Base-by-base conservation (phyloP, 139 green algal species). In the Pseudopediastrum boryanum region DNA sequence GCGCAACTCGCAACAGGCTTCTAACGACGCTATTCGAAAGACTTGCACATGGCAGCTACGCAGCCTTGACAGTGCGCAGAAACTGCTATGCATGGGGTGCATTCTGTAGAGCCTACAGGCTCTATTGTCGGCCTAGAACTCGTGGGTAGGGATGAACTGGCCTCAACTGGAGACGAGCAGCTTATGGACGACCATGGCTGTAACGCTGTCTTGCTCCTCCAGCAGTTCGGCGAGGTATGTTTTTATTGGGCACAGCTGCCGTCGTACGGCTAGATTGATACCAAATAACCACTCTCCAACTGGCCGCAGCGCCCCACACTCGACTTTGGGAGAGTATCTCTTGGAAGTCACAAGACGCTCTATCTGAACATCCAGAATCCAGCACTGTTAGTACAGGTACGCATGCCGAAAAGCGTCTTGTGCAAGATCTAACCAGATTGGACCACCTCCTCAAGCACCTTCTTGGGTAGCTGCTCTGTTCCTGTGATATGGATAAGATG, bases 301-400 rank as follows among this genome's bases (percentile, higher is more conserved):
- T 51, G 51, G 6, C 36, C 35, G 71, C 71, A 78, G 71, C 71
- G 69, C 43, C 71, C 71, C 23, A 78, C 71, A 10, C 38, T 78
- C 29, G 71, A 78, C 44, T 78, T 70, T 39, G 54, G 38, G 29
- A n/a, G 27, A 21, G 23, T 70, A 3, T 38, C 23, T 4, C 54
- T 78, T 6, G 54, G 54, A 13, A 46, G 50, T 31, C 31, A 41
- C 25, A 70, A 61, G 16, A 78, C 71, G 16, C 10, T 70, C 27
- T 78, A 78, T 38, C 21, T 78, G 54, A 39, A 31, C n/a, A 56
- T 56, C 2, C 54, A 70, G 10, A 78, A 78, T 29, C 31, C 38
- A n/a, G 56, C 71, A 6, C 12, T 69, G 54, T 42, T 69, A 4
- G 65, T 23, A 4, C 71, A 78, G 71, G 71, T 78, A 25, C 8